Percentiles rank a stretch among this genome's conserved stretches.
Evolutionary conservation across 176 grass and related monocot species (phyloP).

Genomic region (Urochloa ruziziensis): DNA sequence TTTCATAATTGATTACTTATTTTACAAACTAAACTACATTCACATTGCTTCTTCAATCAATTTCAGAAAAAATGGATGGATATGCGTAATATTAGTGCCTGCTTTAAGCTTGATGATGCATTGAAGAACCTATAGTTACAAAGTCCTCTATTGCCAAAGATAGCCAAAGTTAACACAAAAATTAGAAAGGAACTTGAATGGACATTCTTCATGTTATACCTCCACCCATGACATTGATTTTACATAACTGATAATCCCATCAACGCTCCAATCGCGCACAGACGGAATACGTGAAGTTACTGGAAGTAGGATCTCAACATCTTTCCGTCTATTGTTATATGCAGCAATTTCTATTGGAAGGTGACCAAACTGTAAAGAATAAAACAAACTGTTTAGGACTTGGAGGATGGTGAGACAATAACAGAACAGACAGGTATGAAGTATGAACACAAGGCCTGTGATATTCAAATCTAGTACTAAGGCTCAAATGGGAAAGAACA

Average conservation of each 20-base stretch:
- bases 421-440: neutral
- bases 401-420: too few relatives aligned
- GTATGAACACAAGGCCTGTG: neutral
- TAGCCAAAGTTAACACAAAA: neutral
- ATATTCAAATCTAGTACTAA: neutral
- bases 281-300: conserved; percentile 20
- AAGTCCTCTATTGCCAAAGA: neutral
- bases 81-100: neutral
- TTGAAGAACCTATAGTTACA: neutral
- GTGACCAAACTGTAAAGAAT: conserved; percentile 13
- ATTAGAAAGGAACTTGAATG: neutral
- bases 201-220: conserved; percentile 7
- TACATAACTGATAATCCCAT: conserved; percentile 34
- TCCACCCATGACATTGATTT: neutral
- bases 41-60: neutral
- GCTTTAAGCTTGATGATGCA: neutral
- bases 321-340: neutral
- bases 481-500: neutral
- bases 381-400: neutral
- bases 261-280: conserved; percentile 28
- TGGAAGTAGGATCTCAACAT: conserved; percentile 38
- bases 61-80: neutral
- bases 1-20: neutral
- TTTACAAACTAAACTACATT: neutral
- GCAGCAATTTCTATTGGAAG: conserved; percentile 41